Base-by-base conservation (phyloP, 176 grass and related monocot genomes). In the Bromus sterilis region DNA sequence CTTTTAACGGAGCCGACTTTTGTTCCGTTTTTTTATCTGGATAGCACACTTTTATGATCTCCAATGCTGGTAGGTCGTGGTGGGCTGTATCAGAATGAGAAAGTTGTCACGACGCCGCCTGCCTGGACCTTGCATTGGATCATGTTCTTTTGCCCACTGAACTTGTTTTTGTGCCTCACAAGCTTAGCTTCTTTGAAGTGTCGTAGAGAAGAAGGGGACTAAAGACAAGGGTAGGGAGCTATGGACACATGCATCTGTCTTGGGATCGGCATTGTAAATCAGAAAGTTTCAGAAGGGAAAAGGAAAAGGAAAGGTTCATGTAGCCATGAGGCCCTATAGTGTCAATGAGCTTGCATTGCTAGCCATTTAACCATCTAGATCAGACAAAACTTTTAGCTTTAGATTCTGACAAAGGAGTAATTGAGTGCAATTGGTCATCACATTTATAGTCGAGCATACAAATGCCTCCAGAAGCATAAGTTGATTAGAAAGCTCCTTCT, bases 241-340 rank as follows among this genome's bases (percentile, higher is more conserved):
- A 62, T 78, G 39, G 63, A 68, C 81, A 90, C 79, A 79, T 83
- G 79, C 59, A 59, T 67, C 44, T 83, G 42, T 79, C 87, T 95
- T 68, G 93, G 93, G 93, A 95, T 95, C 77, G 56, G 40, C 69
- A 61, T 71, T 78, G 70, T 49, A 88, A 87, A 94, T 86, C 43
- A 37, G 68, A 89, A 82, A 87, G 82, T 71, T 84, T 74, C 64
- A 56, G 66, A 82, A 55, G 48, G 44, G 59, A 74, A 65, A 78
- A 74, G 57, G 78, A 87, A 82, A 89, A 79, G 68, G 32, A 90
- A 90, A 94, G 82, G 82, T 83, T 39, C 74, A 91, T 84, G 87
- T 39, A 82, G 69, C 66, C 85, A 85, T 79, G 91, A 82, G 82
- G 74, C 82, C 63, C 58, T 81, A 65, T 84, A 76, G 85, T 88